These are phyloP conservation scores for Chalaropsis ovoidea DNA, from an alignment of 2,329 filamentous ascomycete genomes.

Conservation along the genomic window DNA sequence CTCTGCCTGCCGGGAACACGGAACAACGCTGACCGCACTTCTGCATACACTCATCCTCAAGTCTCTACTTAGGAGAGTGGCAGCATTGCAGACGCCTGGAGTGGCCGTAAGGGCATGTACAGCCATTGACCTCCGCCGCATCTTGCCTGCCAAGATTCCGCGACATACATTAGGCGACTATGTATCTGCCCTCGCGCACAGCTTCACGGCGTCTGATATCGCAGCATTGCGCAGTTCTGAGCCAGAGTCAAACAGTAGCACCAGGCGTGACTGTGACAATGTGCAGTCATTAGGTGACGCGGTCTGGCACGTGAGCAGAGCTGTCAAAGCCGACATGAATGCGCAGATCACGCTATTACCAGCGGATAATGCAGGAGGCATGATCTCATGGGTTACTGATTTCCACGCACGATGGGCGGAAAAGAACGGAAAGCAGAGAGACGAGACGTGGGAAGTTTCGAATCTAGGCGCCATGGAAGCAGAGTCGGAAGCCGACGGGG, in stretches of 20 bases:
- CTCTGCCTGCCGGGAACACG: conserved; percentile 34
- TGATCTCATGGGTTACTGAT: conserved; percentile 38
- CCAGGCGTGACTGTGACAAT: neutral
- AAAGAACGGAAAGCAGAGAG: conserved; percentile 37
- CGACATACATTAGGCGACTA: conserved; percentile 34
- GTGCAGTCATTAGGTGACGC: neutral
- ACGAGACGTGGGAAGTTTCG: conserved; percentile 42
- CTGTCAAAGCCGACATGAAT: conserved; percentile 33
- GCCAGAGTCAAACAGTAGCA: neutral
- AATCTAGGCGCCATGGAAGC: conserved; percentile 40
- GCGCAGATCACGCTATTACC: conserved; percentile 33
- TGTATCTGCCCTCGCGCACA: conserved; percentile 33
- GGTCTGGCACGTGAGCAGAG: conserved; percentile 38
- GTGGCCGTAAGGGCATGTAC: conserved; percentile 29
- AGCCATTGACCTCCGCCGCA: conserved; percentile 39
- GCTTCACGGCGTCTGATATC: conserved; percentile 29
- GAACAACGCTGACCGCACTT: conserved; percentile 41
- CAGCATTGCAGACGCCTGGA: neutral
- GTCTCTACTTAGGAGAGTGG: conserved; percentile 28
- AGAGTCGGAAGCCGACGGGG: conserved; percentile 26
- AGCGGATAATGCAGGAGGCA: conserved; percentile 36
- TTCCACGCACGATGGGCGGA: conserved; percentile 35
- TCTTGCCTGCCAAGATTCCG: conserved; percentile 27
- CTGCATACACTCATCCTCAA: conserved; percentile 39
- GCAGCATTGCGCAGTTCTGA: conserved; percentile 14